Percentiles rank a stretch among this genome's conserved stretches.
These are phyloP conservation scores for Plasmodium coatneyi DNA, from an alignment of 169 alveolate species.

Conservation along the genomic window DNA sequence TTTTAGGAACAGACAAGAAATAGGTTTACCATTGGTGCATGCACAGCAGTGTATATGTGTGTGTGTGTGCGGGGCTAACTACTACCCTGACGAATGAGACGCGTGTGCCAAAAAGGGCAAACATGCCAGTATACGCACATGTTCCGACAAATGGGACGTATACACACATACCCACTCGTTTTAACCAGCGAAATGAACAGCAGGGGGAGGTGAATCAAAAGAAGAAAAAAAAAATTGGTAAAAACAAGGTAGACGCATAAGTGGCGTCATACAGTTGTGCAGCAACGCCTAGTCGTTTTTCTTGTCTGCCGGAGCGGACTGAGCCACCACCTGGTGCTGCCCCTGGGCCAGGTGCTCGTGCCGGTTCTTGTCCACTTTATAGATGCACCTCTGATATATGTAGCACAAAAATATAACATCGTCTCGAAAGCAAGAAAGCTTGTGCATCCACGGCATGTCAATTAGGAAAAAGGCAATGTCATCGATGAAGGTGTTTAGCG, in stretches of 20 bases:
- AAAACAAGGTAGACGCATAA: background rate
- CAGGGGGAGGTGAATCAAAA: background rate
- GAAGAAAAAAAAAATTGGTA: background rate
- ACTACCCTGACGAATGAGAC: background rate
- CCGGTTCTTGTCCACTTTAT: conserved; percentile 83
- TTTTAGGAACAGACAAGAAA: background rate
- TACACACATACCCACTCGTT: background rate
- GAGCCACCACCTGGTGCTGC: background rate
- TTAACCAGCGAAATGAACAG: background rate
- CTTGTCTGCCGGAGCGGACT: conserved; percentile 8
- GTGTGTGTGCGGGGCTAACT: background rate
- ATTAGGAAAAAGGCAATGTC: conserved; percentile 97
- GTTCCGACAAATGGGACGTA: background rate
- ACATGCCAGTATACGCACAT: background rate
- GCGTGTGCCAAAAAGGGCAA: background rate
- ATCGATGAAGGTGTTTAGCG: conserved; percentile 98
- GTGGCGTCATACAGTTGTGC: background rate
- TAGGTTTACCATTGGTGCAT: background rate
- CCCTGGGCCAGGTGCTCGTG: background rate
- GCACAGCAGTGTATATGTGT: background rate
- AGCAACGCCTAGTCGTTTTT: conserved; percentile 30
- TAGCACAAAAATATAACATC: conserved; percentile 97
- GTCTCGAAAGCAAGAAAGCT: conserved; percentile 98
- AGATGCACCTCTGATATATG: conserved; percentile 96
- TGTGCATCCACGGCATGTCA: conserved; percentile 98